Conservation (phyloP, 768 basidiomycete species). For the Trametes elegans region DNA sequence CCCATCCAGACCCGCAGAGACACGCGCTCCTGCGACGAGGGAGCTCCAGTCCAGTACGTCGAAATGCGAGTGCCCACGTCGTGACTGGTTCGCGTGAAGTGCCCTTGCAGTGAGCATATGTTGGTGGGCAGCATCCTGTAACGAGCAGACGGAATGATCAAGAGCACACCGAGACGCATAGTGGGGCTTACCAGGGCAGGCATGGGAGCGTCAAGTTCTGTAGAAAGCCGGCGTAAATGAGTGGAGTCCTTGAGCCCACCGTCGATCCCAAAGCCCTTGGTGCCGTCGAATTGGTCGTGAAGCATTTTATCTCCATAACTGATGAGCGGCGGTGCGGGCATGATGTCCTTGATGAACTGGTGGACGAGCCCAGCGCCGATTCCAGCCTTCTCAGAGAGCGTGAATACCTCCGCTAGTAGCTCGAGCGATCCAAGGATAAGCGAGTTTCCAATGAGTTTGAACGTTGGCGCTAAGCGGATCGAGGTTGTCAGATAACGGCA, state of each 20-base stretch:
- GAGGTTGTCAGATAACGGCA: background rate
- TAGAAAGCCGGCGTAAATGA: conserved; percentile 70
- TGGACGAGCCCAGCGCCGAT: conserved; percentile 63
- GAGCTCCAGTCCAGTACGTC: conserved; percentile 81
- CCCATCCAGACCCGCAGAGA: conserved; percentile 64
- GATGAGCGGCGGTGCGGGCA: conserved; percentile 33
- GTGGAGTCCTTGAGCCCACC: conserved; percentile 87
- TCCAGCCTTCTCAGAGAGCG: conserved; percentile 81
- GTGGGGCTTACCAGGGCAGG: conserved; percentile 43
- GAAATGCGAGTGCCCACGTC: conserved; percentile 46
- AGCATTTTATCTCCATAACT: conserved; percentile 68
- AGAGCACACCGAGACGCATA: background rate
- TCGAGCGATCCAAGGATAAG: conserved; percentile 77
- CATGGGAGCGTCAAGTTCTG: conserved; percentile 67
- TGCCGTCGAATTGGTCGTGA: conserved; percentile 71
- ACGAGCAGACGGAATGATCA: background rate
- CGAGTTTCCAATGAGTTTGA: conserved; percentile 81
- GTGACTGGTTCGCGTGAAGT: conserved; percentile 49
- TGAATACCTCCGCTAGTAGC: conserved; percentile 78
- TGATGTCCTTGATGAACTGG: conserved; percentile 53
- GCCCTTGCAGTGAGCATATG: conserved; percentile 80
- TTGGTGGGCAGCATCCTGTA: conserved; percentile 63
- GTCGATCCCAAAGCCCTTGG: conserved; percentile 73
- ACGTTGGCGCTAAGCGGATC: conserved; percentile 55
- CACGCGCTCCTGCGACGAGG: conserved; percentile 72